Evolutionary conservation across 345 rosid genomes (phyloP).

Genomic region (Alliaria petiolata): DNA sequence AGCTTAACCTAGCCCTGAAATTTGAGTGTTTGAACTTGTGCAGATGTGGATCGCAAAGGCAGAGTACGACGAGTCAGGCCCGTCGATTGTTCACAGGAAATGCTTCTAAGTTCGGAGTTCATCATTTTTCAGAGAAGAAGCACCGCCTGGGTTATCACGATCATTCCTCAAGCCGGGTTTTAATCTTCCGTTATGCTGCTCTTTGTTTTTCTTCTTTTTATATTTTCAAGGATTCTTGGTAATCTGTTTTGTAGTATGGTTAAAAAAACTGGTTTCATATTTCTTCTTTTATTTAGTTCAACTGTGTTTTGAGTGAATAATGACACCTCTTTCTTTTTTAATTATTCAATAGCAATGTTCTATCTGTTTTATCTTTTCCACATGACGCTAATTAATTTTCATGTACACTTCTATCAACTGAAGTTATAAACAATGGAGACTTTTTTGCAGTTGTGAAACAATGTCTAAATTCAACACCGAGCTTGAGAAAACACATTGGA

Average conservation of each 20-base stretch:
- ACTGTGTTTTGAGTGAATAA: constrained; percentile 23
- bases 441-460: not conserved
- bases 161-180: constrained; percentile 13
- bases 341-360: not conserved
- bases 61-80: constrained; percentile 91
- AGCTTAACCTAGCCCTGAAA: not conserved
- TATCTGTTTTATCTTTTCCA: not conserved
- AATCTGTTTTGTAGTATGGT: constrained; percentile 22
- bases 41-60: constrained; percentile 98
- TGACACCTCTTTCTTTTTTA: not conserved
- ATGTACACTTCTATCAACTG: not conserved
- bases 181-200: constrained; percentile 14
- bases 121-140: constrained; percentile 20
- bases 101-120: constrained; percentile 58
- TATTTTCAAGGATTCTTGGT: constrained; percentile 13
- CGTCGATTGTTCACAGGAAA: constrained; percentile 89
- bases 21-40: constrained; percentile 8
- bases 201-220: constrained; percentile 3
- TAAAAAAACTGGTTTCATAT: not conserved
- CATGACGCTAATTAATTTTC: not conserved
- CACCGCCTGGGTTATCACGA: constrained; percentile 6
- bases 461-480: not conserved
- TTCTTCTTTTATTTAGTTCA: not conserved
- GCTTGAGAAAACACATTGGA: too few relatives aligned
- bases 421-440: not conserved